These are phyloP conservation scores for Saraca asoca DNA, from an alignment of 331 rosid species.

Conservation along the genomic window DNA sequence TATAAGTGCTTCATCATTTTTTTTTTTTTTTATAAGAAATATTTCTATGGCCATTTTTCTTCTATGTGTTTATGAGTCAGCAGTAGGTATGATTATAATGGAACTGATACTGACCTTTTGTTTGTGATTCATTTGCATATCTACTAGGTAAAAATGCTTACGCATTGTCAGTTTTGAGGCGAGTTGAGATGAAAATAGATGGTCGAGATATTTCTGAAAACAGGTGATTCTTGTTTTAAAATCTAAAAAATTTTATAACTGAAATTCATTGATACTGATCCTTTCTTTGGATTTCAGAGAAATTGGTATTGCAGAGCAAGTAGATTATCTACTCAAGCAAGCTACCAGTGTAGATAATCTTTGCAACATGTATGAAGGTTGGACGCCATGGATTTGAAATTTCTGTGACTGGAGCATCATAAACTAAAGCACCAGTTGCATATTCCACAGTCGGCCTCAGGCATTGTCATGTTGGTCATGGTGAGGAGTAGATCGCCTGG, in stretches of 20 bases:
- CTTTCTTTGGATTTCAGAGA: constrained; percentile 58
- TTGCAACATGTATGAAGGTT: constrained; percentile 98
- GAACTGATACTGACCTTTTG: constrained; percentile 28
- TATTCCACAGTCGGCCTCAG: constrained; percentile 25
- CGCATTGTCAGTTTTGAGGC: constrained; percentile 78
- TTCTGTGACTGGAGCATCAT: constrained; percentile 37
- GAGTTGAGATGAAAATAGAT: constrained; percentile 86
- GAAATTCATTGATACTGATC: constrained; percentile 23
- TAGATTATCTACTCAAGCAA: constrained; percentile 89
- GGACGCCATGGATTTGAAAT: constrained; percentile 98
- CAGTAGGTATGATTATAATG: constrained; percentile 18
- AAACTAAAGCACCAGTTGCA: constrained; percentile 28
- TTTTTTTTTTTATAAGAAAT: too few species aligned
- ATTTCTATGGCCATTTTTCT: not conserved
- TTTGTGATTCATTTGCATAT: constrained; percentile 29
- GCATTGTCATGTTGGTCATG: constrained; percentile 30
- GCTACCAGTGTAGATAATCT: constrained; percentile 92
- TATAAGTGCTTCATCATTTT: too few species aligned
- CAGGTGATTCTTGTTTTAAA: constrained; percentile 56
- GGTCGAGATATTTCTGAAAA: constrained; percentile 73
- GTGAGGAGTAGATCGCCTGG: constrained; percentile 31
- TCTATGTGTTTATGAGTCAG: not conserved
- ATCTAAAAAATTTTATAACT: constrained; percentile 26
- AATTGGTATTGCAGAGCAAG: constrained; percentile 76
- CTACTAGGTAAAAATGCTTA: constrained; percentile 75